phyloP scores from a whole-genome alignment of 2,329 filamentous ascomycete genomes.

The Rhynchosporium graminicola region DNA sequence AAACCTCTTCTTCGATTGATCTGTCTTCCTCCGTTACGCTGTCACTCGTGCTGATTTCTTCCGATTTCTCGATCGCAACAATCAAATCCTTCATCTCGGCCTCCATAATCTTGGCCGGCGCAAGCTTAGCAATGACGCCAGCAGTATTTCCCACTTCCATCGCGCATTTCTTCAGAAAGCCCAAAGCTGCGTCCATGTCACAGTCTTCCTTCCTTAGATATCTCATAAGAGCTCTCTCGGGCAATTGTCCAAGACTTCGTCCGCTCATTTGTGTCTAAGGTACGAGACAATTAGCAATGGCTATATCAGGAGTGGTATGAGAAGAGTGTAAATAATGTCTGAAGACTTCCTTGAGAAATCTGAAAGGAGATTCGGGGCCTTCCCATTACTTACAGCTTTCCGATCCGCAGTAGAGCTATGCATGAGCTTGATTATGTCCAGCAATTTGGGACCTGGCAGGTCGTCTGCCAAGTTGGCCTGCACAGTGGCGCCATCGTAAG shows the following conservation, averaged over 20 bases:
- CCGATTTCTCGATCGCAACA: not conserved
- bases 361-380: too few relatives aligned
- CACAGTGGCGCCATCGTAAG: conserved; percentile 30
- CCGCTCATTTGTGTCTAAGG: conserved; percentile 29
- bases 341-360: too few relatives aligned
- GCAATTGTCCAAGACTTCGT: conserved; percentile 34
- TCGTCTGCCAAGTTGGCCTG: not conserved
- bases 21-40: not conserved
- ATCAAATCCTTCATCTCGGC: not conserved
- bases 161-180: conserved; percentile 22
- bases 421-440: conserved; percentile 28
- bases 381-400: too few relatives aligned
- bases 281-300: too few relatives aligned
- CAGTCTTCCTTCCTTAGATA: conserved; percentile 33
- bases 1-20: not conserved
- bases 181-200: conserved; percentile 28
- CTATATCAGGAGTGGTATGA: too few relatives aligned
- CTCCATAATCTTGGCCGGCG: too few relatives aligned
- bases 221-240: conserved; percentile 33
- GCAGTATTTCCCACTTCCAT: not conserved
- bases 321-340: too few relatives aligned
- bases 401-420: conserved; percentile 4
- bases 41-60: not conserved
- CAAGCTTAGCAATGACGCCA: not conserved
- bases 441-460: conserved; percentile 25